Conservation (phyloP, 495 filamentous ascomycete species). For the Daldinia caldariorum region DNA sequence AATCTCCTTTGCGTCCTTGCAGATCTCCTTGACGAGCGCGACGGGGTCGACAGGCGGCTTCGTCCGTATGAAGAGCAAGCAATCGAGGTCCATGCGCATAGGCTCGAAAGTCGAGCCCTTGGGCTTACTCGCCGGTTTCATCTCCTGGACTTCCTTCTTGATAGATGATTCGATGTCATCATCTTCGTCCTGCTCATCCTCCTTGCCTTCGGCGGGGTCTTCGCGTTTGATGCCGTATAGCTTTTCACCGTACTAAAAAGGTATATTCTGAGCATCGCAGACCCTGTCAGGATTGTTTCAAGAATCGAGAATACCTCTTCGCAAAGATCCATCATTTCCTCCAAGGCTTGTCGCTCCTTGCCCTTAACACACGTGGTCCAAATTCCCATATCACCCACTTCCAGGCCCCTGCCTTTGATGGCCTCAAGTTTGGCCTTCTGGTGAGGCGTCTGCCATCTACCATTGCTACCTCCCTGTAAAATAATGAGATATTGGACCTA, state of each 20-base stretch:
- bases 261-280: slow-evolving; percentile 9
- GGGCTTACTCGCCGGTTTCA: slow-evolving; percentile 63
- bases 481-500: background rate
- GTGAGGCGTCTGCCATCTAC: slow-evolving; percentile 66
- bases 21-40: slow-evolving; percentile 78
- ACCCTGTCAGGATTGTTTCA: background rate
- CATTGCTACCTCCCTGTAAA: slow-evolving; percentile 57
- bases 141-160: slow-evolving; percentile 73
- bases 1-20: slow-evolving; percentile 66
- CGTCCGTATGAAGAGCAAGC: slow-evolving; percentile 75
- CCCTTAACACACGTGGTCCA: slow-evolving; percentile 89
- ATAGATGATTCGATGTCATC: slow-evolving; percentile 83
- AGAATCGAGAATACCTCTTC: slow-evolving; percentile 68
- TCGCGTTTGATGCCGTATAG: slow-evolving; percentile 63
- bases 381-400: slow-evolving; percentile 83
- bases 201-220: slow-evolving; percentile 50
- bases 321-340: slow-evolving; percentile 78
- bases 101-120: slow-evolving; percentile 64
- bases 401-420: slow-evolving; percentile 57
- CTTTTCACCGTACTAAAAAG: slow-evolving; percentile 63
- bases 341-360: slow-evolving; percentile 79
- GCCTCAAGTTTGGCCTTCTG: slow-evolving; percentile 56
- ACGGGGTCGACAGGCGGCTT: slow-evolving; percentile 80
- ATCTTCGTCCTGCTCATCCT: slow-evolving; percentile 57
- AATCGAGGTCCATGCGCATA: slow-evolving; percentile 78